These are phyloP conservation scores for Fusarium sp. DNA, from an alignment of 2,329 filamentous ascomycete species.

Conservation along the genomic window DNA sequence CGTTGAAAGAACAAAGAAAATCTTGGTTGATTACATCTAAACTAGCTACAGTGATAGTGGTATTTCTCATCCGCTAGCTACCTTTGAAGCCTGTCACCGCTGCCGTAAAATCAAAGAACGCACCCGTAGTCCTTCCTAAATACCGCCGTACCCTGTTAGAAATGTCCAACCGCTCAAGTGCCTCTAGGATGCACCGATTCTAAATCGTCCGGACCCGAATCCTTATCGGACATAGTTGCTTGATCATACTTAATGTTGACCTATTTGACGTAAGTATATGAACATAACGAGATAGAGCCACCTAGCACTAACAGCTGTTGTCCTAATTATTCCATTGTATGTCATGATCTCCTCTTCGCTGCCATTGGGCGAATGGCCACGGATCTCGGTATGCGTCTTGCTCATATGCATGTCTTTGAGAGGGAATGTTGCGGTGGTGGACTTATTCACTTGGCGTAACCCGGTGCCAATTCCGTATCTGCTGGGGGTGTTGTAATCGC, in stretches of 20 bases:
- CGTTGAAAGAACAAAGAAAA: conserved; percentile 1
- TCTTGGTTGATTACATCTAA: background rate
- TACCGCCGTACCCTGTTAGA: background rate
- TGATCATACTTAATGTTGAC: conserved; percentile 34
- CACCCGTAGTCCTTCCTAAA: background rate
- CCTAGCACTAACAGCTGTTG: conserved; percentile 30
- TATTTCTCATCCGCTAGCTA: background rate
- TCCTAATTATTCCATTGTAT: conserved; percentile 43
- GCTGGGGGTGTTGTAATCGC: conserved; percentile 29
- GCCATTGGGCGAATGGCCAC: conserved; percentile 38
- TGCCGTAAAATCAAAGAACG: background rate
- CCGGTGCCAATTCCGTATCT: conserved; percentile 26
- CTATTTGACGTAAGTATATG: background rate
- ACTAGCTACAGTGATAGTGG: background rate
- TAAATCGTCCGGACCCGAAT: conserved; percentile 8
- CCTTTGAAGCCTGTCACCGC: conserved; percentile 2
- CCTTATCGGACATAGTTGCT: conserved; percentile 17
- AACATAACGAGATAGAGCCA: background rate
- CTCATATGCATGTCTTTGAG: conserved; percentile 37
- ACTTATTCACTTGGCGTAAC: conserved; percentile 1
- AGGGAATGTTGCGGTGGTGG: conserved; percentile 6
- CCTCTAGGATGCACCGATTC: conserved; percentile 1
- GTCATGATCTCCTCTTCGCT: conserved; percentile 48
- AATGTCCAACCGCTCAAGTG: background rate
- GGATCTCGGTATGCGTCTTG: conserved; percentile 40